Evolutionary conservation across 164 flowering plant genomes (phyloP).

Genomic region (Warburgia ugandensis): DNA sequence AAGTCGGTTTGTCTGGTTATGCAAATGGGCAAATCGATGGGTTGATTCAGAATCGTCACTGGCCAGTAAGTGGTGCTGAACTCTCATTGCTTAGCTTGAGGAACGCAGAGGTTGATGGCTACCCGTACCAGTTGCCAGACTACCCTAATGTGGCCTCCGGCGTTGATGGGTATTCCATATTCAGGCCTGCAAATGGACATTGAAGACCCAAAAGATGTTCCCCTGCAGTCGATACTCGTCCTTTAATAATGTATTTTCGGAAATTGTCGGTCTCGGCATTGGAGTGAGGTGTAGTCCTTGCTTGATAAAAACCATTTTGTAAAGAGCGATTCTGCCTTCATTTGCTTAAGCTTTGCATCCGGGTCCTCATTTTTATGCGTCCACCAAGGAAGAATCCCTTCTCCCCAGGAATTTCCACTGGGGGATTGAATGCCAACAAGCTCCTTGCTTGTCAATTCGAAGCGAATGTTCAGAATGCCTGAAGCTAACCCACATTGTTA

Average conservation of each 20-base stretch:
- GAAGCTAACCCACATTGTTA: not conserved
- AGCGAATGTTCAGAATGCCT: not conserved
- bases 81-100: conserved; percentile 33
- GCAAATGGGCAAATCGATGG: conserved; percentile 61
- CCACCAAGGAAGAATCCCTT: not conserved
- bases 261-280: conserved; percentile 19
- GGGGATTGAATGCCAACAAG: too few relatives aligned
- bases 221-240: conserved; percentile 6
- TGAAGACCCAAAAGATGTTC: conserved; percentile 14
- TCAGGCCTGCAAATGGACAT: conserved; percentile 64
- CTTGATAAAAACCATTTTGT: conserved; percentile 29
- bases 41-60: conserved; percentile 44
- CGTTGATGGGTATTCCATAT: conserved; percentile 54
- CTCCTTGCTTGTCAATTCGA: too few relatives aligned
- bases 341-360: not conserved
- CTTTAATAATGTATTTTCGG: conserved; percentile 35
- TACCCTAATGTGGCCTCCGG: conserved; percentile 47
- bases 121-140: conserved; percentile 44
- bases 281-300: conserved; percentile 36
- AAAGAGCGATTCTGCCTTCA: conserved; percentile 29
- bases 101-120: conserved; percentile 40
- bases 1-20: conserved; percentile 29
- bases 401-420: too few relatives aligned
- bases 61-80: conserved; percentile 53
- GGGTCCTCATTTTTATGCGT: not conserved